Percentiles rank a stretch among this genome's conserved stretches.
Conservation (phyloP, 1,284 basidiomycete species). For the Boletus mariae region DNA sequence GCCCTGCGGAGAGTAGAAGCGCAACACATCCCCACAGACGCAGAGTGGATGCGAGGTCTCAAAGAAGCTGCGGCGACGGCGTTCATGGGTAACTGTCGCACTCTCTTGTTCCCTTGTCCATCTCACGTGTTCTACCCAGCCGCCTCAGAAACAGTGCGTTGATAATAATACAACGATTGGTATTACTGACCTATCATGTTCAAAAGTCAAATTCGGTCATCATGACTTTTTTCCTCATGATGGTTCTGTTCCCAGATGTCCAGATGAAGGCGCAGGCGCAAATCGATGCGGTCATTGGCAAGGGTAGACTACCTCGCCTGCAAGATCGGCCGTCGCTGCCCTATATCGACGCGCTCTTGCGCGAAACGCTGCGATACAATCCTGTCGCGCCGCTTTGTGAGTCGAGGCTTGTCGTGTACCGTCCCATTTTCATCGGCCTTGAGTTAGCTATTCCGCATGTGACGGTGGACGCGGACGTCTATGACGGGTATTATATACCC, state of each 20-base stretch:
- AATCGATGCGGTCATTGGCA: constrained; percentile 12
- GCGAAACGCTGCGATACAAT: constrained; percentile 13
- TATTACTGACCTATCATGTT: background rate
- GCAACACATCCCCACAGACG: constrained; percentile 4
- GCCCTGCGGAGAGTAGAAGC: constrained; percentile 10
- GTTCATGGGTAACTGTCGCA: constrained; percentile 11
- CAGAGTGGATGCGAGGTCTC: constrained; percentile 6
- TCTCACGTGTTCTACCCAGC: constrained; percentile 7
- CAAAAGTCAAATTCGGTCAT: constrained; percentile 13
- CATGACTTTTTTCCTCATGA: constrained; percentile 17
- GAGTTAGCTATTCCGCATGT: constrained; percentile 12
- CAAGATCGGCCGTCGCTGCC: constrained; percentile 12
- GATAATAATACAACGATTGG: background rate
- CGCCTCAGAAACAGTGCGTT: constrained; percentile 19
- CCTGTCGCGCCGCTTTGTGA: constrained; percentile 14
- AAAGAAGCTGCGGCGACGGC: constrained; percentile 17
- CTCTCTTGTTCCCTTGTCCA: background rate
- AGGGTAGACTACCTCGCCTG: constrained; percentile 10
- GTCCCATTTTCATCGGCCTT: background rate
- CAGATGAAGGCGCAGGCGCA: constrained; percentile 19
- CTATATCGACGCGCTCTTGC: constrained; percentile 9
- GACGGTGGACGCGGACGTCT: constrained; percentile 13
- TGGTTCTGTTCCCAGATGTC: constrained; percentile 11
- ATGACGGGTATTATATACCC: constrained; percentile 15
- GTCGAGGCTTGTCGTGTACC: background rate